Percentiles rank a stretch among this genome's conserved stretches.
Evolutionary conservation across 805 yeast species (phyloP).

Genomic region (Metschnikowia peoriensis): DNA sequence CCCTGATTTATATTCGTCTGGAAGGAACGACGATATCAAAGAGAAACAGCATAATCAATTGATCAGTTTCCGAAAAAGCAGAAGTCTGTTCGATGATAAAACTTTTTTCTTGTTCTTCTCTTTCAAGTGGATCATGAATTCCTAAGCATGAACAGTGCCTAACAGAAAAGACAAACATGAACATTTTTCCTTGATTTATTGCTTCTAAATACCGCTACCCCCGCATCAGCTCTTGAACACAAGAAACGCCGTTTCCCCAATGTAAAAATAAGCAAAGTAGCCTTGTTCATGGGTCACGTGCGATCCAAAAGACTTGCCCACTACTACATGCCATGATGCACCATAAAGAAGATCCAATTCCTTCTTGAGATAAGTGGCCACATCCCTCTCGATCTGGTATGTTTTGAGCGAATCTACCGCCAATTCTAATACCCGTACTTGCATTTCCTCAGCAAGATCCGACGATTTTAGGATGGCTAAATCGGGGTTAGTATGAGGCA

Average conservation of each 20-base stretch:
- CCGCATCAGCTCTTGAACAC: constrained; percentile 54
- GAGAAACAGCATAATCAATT: no score
- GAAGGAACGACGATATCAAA: no score
- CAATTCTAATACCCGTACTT: constrained; percentile 46
- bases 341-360: constrained; percentile 64
- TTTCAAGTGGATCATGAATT: no score
- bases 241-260: constrained; percentile 65
- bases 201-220: neutral
- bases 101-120: no score
- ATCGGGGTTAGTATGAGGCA: constrained; percentile 3
- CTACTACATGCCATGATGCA: constrained; percentile 78
- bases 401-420: constrained; percentile 44
- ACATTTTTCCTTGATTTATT: neutral
- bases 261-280: constrained; percentile 65
- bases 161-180: neutral
- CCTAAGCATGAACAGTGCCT: no score
- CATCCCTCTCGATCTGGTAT: constrained; percentile 53
- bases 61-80: no score
- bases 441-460: constrained; percentile 52
- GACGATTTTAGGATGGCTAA: constrained; percentile 43
- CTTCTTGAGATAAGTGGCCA: constrained; percentile 65
- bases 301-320: constrained; percentile 76
- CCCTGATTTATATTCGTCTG: no score
- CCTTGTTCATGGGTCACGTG: constrained; percentile 81
- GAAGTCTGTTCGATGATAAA: no score